phyloP scores from a whole-genome alignment of 306 rosid genomes.

The Dalbergia oliveri region DNA sequence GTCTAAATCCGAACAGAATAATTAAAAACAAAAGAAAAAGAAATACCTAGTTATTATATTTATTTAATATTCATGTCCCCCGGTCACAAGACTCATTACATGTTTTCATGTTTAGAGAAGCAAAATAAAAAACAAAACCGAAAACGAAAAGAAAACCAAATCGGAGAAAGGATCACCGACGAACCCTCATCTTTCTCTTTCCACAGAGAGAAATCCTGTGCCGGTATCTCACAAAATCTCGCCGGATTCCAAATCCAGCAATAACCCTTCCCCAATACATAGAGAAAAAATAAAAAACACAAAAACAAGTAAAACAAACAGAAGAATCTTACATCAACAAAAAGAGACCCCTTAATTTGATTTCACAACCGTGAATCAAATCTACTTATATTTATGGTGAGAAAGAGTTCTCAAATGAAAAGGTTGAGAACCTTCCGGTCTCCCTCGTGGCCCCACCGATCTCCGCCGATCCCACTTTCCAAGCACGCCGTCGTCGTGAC shows the following conservation, averaged over 20 bases:
- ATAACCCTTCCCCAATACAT: conserved; percentile 34
- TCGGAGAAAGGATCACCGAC: conserved; percentile 62
- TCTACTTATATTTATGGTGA: not conserved
- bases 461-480: conserved; percentile 61
- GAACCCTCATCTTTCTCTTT: conserved; percentile 78
- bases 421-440: conserved; percentile 82
- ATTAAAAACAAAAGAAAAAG: not conserved
- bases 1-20: not conserved
- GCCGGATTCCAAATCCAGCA: conserved; percentile 60
- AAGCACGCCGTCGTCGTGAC: conserved; percentile 71
- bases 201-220: conserved; percentile 71
- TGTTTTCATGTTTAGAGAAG: conserved; percentile 33
- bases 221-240: conserved; percentile 73
- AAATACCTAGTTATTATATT: conserved; percentile 23
- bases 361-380: conserved; percentile 46
- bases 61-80: conserved; percentile 59
- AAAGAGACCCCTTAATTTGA: conserved; percentile 41
- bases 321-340: conserved; percentile 32
- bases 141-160: not conserved
- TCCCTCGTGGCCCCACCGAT: conserved; percentile 51
- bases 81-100: conserved; percentile 41
- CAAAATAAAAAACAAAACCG: not conserved
- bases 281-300: not conserved
- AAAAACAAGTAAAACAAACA: not conserved
- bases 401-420: conserved; percentile 62